Evolutionary conservation across 148 eudicot genomes (phyloP), one percentile per base, ranked within the genome.

Genomic region (Fallopia convolvulus): DNA sequence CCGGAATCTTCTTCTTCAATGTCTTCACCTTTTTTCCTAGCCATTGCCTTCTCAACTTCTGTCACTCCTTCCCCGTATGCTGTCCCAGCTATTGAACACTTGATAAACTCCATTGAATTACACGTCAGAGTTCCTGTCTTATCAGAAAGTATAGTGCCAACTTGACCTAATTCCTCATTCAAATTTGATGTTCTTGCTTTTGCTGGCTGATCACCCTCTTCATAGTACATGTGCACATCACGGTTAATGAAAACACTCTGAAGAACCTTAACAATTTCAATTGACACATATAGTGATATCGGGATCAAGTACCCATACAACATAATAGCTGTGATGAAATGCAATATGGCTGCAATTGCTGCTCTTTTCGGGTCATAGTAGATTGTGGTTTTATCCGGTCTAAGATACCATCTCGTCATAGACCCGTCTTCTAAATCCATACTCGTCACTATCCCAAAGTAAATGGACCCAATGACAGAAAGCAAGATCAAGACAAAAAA

Each of bases 121-220:
- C 93, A 89, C 40, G 97, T 91, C 86, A 91, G 81, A 61, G 96
- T 91, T 11, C 94, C 94, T 0, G 94, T 90, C 72, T 90, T 90
- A 73, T 90, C 94, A 71, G 94, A 88, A 42, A 90, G 83, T 77
- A 90, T 84, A 8, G 87, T 87, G 70, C 87, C 85, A 78, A 91
- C 96, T 77, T 91, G 91, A 13, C 96, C 96, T 36, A 91, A 82
- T 71, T 91, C 92, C 81, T 91, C 96, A 41, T 91, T 91, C 87
- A 91, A 83, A 80, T 91, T 91, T 2, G 92, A 89, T 44, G 96
- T 91, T n/a, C 95, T 86, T 18, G 93, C 90, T 44, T 66, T 83
- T 3, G 92, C 92, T 30, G 95, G 92, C 82, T 77, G 86, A 55
- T 89, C 87, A 14, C 84, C 83, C 78, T 82, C 89, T 81, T 88